Conservation (phyloP, 805 yeast species). For the Candida khao-thaluensis region DNA sequence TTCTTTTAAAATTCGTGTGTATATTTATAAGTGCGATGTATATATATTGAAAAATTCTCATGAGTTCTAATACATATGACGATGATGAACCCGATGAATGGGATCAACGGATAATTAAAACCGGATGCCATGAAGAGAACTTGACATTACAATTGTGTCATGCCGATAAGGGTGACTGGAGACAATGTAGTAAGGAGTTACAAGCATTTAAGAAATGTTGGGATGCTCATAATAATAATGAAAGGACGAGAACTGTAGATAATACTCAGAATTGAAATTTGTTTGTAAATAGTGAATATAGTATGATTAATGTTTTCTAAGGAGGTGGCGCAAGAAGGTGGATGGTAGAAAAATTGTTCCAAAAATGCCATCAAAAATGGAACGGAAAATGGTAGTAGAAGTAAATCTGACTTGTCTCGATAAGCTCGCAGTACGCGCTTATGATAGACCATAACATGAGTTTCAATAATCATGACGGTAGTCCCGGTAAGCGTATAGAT, state of each 20-base stretch:
- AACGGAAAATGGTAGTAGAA: no score
- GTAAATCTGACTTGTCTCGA: no score
- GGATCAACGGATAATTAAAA: conserved; percentile 45
- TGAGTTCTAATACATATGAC: conserved; percentile 10
- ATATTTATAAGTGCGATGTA: not conserved
- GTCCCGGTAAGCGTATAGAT: no score
- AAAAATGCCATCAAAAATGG: no score
- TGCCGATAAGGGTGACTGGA: conserved; percentile 48
- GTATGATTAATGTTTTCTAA: no score
- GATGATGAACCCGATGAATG: conserved; percentile 48
- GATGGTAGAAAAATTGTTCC: no score
- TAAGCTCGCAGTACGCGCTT: no score
- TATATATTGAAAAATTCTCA: not conserved
- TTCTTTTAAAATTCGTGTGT: conserved; percentile 19
- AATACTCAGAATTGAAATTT: conserved; percentile 14
- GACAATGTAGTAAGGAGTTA: conserved; percentile 46
- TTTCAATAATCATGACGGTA: no score
- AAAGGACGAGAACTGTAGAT: conserved; percentile 44
- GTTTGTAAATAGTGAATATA: no score
- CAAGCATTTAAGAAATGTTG: conserved; percentile 62
- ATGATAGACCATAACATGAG: no score
- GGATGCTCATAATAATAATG: conserved; percentile 54
- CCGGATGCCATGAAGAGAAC: conserved; percentile 45
- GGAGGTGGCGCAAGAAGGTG: no score
- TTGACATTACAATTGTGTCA: conserved; percentile 41